phyloP scores from a whole-genome alignment of 257 asterid genomes.

The Rauvolfia tetraphylla region DNA sequence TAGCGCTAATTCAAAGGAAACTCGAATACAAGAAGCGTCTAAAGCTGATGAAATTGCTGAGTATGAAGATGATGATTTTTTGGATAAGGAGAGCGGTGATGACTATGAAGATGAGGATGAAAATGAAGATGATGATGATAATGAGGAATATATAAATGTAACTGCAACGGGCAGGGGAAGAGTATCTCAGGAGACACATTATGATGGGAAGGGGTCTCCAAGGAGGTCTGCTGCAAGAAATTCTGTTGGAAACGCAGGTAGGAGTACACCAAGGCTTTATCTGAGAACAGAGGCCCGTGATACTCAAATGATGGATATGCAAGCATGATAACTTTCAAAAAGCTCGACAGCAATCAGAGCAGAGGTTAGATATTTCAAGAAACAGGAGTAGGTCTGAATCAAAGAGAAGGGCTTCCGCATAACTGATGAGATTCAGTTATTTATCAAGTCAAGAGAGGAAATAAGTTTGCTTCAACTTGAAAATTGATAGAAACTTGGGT shows the following conservation, averaged over 20 bases:
- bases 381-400: slow-evolving; percentile 24
- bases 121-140: slow-evolving; percentile 21
- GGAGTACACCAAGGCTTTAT: slow-evolving; percentile 20
- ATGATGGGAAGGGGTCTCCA: slow-evolving; percentile 5
- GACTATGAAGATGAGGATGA: slow-evolving; percentile 32
- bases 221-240: slow-evolving; percentile 21
- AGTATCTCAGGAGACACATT: slow-evolving; percentile 10
- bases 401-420: slow-evolving; percentile 25
- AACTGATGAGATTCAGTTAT: slow-evolving; percentile 13
- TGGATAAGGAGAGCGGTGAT: slow-evolving; percentile 26
- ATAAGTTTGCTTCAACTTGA: background rate
- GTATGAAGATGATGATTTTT: slow-evolving; percentile 36
- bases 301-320: slow-evolving; percentile 21
- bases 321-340: too few relatives aligned
- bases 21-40: slow-evolving; percentile 29
- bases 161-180: slow-evolving; percentile 20
- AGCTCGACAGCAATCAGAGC: slow-evolving; percentile 21
- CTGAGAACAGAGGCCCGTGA: slow-evolving; percentile 30
- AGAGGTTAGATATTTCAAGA: slow-evolving; percentile 26
- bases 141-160: slow-evolving; percentile 5
- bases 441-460: background rate
- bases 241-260: background rate
- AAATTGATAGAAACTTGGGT: background rate
- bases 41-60: slow-evolving; percentile 29
- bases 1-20: slow-evolving; percentile 29